Evolutionary conservation across 2,329 filamentous ascomycete species (phyloP).

Genomic region (Sclerotinia sclerotiorum): DNA sequence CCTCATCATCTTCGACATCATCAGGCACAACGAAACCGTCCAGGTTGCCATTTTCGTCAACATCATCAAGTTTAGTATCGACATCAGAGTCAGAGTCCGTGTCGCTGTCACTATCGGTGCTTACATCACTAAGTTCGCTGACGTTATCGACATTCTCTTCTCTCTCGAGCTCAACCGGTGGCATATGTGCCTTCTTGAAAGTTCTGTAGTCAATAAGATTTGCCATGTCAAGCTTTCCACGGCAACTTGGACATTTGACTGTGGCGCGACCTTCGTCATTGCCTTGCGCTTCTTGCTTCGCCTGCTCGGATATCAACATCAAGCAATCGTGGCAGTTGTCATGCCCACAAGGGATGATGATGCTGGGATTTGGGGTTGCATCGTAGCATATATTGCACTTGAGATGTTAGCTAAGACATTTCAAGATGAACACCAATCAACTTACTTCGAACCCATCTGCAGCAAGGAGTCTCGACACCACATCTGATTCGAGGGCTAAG

Average conservation of each 20-base stretch:
- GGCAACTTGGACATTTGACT: constrained; percentile 70
- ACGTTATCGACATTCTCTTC: constrained; percentile 29
- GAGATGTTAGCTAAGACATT: constrained; percentile 22
- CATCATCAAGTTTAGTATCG: constrained; percentile 43
- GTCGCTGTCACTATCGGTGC: constrained; percentile 33
- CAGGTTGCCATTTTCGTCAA: constrained; percentile 46
- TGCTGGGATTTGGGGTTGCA: constrained; percentile 68
- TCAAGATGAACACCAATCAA: not conserved
- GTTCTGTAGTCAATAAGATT: constrained; percentile 71
- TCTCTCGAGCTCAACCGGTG: constrained; percentile 43
- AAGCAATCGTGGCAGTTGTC: constrained; percentile 77
- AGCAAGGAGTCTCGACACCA: constrained; percentile 63
- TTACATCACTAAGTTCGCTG: constrained; percentile 37
- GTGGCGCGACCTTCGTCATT: constrained; percentile 49
- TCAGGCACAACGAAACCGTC: constrained; percentile 57
- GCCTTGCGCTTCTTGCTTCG: constrained; percentile 52
- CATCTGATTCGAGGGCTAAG: constrained; percentile 55
- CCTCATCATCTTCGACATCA: constrained; percentile 40
- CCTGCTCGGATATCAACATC: constrained; percentile 62
- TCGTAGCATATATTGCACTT: constrained; percentile 83
- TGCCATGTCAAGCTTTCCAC: constrained; percentile 62
- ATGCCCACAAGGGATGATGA: constrained; percentile 83
- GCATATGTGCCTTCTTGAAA: constrained; percentile 73
- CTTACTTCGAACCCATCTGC: constrained; percentile 50
- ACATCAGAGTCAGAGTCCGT: constrained; percentile 46